Evolutionary conservation across 208 protist genomes (phyloP), one percentile per base, ranked within the genome.

Genomic region (Trypanosoma lewisi): DNA sequence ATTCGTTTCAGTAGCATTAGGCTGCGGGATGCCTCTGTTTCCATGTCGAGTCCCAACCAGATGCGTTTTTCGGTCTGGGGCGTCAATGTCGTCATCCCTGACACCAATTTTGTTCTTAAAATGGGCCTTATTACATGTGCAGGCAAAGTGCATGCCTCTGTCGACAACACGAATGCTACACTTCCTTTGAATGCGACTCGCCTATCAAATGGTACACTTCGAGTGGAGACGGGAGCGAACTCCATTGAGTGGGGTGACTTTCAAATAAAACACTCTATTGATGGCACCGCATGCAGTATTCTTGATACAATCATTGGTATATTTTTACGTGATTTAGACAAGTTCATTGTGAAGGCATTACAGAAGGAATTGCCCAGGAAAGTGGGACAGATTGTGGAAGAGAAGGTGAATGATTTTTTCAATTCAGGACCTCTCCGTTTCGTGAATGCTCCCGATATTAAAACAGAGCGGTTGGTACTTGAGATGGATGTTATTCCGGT

Each of bases 251-350:
- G 78, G 77, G 80, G 79, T 14, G 54, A 52, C 9, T 55, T 93
- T 8, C 52, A 60, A 0, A 58, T 89, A 31, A 33, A 80, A n/a
- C 86, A 93, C 67, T 16, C 49, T 11, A 25, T 86, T 14, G 64
- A 77, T 58, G 69, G 70, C 11, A 51, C 50, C 8, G 36, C 73
- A 0, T 93, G 87, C 39, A 68, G 56, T 17, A 53, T 77, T 3
- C 65, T 77, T 0, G 59, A 90, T 63, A 78, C 41, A 5, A 17
- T 90, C 11, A 48, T 87, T 11, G 63, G 78, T 28, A 4, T 86
- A 0, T 78, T 93, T 47, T 71, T 80, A 33, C 79, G 82, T 4
- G 60, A 93, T 36, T 47, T 93, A 27, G 75, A 93, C 52, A 60
- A 57, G 9, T 50, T 77, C 45, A 77, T 88, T 27, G 70, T 61